Conservation (phyloP, 257 asterid species). For the Capsicum rhomboideum region DNA sequence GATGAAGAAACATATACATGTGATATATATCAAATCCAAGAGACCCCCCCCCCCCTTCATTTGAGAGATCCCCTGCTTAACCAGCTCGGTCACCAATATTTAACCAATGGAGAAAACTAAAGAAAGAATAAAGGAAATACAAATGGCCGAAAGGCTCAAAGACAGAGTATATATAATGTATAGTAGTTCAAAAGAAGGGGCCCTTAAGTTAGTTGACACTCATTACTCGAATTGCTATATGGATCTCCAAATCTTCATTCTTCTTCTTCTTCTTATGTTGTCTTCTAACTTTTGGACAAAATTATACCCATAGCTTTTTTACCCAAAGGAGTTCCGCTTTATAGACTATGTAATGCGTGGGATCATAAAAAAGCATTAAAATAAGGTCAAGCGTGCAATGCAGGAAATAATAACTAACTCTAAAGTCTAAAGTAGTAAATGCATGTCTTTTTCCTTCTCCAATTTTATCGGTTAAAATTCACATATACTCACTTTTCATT, state of each 20-base stretch:
- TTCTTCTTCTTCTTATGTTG: background rate
- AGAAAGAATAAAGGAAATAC: background rate
- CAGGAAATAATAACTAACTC: background rate
- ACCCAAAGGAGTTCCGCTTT: background rate
- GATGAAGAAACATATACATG: background rate
- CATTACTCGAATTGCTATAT: background rate
- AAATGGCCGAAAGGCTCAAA: background rate
- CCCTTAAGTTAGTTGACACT: background rate
- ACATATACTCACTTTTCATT: too few relatives aligned
- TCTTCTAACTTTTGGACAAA: background rate
- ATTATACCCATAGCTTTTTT: background rate
- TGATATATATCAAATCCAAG: background rate
- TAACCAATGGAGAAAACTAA: too few relatives aligned
- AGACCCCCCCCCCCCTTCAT: too few relatives aligned
- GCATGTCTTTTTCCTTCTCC: background rate
- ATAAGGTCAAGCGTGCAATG: background rate
- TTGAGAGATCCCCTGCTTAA: fast-evolving
- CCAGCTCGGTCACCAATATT: fast-evolving
- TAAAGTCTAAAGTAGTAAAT: background rate
- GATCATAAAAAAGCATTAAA: background rate
- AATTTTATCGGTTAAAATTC: background rate
- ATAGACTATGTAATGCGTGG: background rate
- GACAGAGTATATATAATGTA: background rate
- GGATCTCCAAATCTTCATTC: background rate
- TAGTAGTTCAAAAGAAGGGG: background rate